Evolutionary conservation across 139 green algal genomes (phyloP).

Genomic region (Coelastrella sp.): DNA sequence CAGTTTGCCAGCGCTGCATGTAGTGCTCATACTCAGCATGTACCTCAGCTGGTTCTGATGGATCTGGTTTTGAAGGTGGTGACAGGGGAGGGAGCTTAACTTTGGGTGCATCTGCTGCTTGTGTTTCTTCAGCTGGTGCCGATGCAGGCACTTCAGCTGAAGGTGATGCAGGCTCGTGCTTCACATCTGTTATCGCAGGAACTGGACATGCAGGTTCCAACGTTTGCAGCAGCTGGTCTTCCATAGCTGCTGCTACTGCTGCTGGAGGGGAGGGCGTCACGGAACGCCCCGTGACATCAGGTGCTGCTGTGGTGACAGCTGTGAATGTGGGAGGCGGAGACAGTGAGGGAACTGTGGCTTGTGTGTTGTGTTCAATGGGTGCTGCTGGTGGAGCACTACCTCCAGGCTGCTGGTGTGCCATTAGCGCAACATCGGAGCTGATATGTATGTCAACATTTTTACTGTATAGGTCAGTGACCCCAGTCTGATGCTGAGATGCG

Average conservation of each 20-base stretch:
- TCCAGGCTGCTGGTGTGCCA: not conserved
- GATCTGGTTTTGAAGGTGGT: not conserved
- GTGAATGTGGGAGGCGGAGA: not conserved
- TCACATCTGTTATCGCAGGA: not conserved
- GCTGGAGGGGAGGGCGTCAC: not conserved
- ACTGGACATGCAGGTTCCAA: not conserved
- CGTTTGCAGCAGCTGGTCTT: not conserved
- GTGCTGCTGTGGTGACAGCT: not conserved
- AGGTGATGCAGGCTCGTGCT: not conserved
- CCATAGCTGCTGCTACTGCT: not conserved
- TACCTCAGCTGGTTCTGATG: not conserved
- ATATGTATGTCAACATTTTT: constrained; percentile 3
- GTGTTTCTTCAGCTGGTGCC: not conserved
- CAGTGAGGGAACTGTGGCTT: not conserved
- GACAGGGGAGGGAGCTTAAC: constrained; percentile 11
- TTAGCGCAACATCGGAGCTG: too few species aligned
- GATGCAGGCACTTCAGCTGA: too few species aligned
- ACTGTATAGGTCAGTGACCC: not conserved
- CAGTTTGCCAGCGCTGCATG: constrained; percentile 2
- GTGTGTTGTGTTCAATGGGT: not conserved
- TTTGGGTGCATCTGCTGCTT: constrained; percentile 6
- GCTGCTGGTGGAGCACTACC: not conserved
- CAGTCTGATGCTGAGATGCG: constrained; percentile 5
- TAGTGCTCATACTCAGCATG: constrained; percentile 29
- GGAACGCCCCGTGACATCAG: not conserved